These are phyloP conservation scores for Neonectria punicea DNA, from an alignment of 2,329 filamentous ascomycete species.

Conservation along the genomic window DNA sequence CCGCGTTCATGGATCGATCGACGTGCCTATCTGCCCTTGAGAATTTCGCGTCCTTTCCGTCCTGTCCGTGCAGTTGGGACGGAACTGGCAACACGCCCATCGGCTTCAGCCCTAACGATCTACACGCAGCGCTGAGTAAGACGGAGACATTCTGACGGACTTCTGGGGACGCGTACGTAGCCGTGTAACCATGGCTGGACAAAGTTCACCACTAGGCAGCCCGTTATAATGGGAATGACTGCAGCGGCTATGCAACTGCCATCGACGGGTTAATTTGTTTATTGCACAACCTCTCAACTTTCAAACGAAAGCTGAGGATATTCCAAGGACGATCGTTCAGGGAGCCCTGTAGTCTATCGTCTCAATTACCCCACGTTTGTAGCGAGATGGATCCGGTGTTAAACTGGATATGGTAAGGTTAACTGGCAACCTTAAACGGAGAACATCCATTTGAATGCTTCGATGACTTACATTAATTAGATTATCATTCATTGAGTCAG, in stretches of 20 bases:
- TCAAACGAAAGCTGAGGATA: background rate
- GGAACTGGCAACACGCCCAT: too few species aligned
- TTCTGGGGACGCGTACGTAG: background rate
- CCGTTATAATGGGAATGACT: background rate
- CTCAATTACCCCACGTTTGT: background rate
- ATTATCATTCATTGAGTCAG: background rate
- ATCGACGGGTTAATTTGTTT: background rate
- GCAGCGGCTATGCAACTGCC: background rate
- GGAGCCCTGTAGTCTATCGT: too few species aligned
- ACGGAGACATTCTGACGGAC: background rate
- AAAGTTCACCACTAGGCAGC: background rate
- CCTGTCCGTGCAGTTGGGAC: too few species aligned
- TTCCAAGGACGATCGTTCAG: background rate
- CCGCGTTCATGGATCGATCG: too few species aligned
- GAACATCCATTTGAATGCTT: background rate
- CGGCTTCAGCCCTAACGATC: too few species aligned
- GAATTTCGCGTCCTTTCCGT: too few species aligned
- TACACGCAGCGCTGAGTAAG: background rate
- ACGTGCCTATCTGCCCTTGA: too few species aligned
- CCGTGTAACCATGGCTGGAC: too few species aligned
- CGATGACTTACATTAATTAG: background rate
- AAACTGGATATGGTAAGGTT: background rate
- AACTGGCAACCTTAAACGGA: background rate
- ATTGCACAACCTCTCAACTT: background rate
- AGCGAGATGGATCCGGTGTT: background rate